Evolutionary conservation across 495 filamentous ascomycete genomes (phyloP), one percentile per base, ranked within the genome.

Genomic region (Darksidea phi): DNA sequence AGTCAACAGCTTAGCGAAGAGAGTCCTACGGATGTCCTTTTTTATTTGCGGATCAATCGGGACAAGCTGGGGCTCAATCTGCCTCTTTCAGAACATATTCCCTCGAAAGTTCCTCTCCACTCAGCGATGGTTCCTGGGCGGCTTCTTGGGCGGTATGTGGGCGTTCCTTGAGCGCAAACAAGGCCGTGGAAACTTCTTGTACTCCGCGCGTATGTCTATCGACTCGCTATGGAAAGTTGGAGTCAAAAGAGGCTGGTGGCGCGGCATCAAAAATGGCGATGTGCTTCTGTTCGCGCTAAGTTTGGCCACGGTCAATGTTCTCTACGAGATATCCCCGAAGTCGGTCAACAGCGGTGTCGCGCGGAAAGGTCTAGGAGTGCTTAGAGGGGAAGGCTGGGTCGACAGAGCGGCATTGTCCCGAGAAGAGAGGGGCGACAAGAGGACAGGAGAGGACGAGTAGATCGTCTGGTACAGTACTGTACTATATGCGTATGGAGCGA

Each of bases 181-280:
- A 47, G 88, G 86, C 38, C 70, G 86, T 7, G 74, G 75, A 3
- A 82, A 84, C 54, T 89, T 88, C 71, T 61, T 95, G 63, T 90
- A 91, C 64, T 82, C 83, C 43, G 84, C 86, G 57, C 80, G 91
- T 20, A 70, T 85, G 8, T 89, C 87, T 38, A 75, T 96, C 28
- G 88, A 96, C 67, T 87, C 82, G 36, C 70, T 89, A 43, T 97
- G 90, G 90, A 96, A 96, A 78, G 88, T 95, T 0, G 89, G 91
- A 11, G 82, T 85, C 48, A 97, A 97, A 82, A 78, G 85, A 34
- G 82, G 88, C 3, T 86, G 86, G 78, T 95, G 93, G 88, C 83
- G 79, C 54, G 88, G 89, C 6, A 77, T 93, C 69, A 85, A 79
- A 57, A 85, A 87, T 26, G 91, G 91, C 5, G 93, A 97, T 73